Evolutionary conservation across 305 asterid species (phyloP).

Genomic region (Fraxinus sp.): DNA sequence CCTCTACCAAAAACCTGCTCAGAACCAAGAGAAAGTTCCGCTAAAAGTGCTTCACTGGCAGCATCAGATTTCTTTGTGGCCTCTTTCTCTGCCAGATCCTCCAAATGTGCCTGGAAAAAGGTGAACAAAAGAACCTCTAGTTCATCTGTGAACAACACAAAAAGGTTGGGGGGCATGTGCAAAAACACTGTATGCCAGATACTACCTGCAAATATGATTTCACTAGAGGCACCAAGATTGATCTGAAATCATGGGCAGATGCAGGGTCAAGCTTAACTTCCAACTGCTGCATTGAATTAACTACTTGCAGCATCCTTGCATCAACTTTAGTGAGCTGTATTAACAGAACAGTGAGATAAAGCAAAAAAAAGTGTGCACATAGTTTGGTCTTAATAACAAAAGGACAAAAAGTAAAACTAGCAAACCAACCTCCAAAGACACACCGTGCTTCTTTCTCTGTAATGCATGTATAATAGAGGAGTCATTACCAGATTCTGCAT

Average conservation of each 20-base stretch:
- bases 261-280: conserved; percentile 66
- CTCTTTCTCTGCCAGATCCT: conserved; percentile 86
- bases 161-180: conserved; percentile 1
- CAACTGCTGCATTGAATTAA: conserved; percentile 71
- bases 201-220: conserved; percentile 81
- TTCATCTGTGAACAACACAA: conserved; percentile 16
- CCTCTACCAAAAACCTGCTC: conserved; percentile 49
- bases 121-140: conserved; percentile 24
- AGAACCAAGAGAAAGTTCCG: conserved; percentile 84
- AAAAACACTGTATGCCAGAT: conserved; percentile 19
- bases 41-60: conserved; percentile 86
- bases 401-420: conserved; percentile 21
- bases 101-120: conserved; percentile 59
- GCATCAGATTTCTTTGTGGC: conserved; percentile 95
- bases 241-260: conserved; percentile 65
- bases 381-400: conserved; percentile 14
- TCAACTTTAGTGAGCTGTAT: conserved; percentile 85
- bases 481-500: conserved; percentile 83
- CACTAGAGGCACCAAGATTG: conserved; percentile 68
- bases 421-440: conserved; percentile 53
- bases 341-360: conserved; percentile 31
- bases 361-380: conserved; percentile 19
- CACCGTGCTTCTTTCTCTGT: not conserved
- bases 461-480: conserved; percentile 68
- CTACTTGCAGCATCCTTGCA: conserved; percentile 63